phyloP scores from a whole-genome alignment of 164 flowering plant species.

The Nymphaea colorata region DNA sequence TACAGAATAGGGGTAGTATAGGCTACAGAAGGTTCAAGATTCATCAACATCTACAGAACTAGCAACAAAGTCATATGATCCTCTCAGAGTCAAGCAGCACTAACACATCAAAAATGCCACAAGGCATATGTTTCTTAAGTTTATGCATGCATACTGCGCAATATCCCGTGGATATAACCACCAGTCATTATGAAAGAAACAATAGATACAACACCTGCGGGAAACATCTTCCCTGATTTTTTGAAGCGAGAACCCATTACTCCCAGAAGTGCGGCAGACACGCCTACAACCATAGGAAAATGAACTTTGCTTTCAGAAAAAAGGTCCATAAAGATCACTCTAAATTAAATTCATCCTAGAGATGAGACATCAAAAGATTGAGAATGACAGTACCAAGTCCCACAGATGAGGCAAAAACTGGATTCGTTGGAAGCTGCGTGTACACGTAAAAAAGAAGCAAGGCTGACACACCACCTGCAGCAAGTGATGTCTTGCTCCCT shows the following conservation, averaged over 20 bases:
- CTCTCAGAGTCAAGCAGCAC: too few species aligned
- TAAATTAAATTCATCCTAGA: not conserved
- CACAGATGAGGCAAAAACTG: constrained; percentile 64
- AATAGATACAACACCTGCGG: constrained; percentile 83
- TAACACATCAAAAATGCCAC: too few species aligned
- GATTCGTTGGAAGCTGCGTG: constrained; percentile 60
- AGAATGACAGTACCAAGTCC: constrained; percentile 42
- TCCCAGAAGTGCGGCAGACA: constrained; percentile 64
- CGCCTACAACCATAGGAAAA: constrained; percentile 19
- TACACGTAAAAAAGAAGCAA: constrained; percentile 42
- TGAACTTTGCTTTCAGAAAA: not conserved
- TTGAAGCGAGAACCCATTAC: constrained; percentile 83
- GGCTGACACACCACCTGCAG: constrained; percentile 74
- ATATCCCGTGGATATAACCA: constrained; percentile 80
- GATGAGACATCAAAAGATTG: not conserved
- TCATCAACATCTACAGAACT: too few species aligned
- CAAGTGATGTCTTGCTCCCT: constrained; percentile 79
- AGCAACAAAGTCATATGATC: too few species aligned
- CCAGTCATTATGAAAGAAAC: constrained; percentile 82
- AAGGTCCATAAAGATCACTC: not conserved
- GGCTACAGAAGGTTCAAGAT: too few species aligned
- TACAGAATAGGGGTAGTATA: too few species aligned
- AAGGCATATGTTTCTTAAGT: too few species aligned
- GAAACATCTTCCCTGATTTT: constrained; percentile 77
- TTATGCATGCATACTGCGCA: constrained; percentile 33